A percentile compares a stretch with the other conserved stretches of the same genome.
phyloP scores from a whole-genome alignment of 805 yeast species.

The Wickerhamomyces xylosicus region DNA sequence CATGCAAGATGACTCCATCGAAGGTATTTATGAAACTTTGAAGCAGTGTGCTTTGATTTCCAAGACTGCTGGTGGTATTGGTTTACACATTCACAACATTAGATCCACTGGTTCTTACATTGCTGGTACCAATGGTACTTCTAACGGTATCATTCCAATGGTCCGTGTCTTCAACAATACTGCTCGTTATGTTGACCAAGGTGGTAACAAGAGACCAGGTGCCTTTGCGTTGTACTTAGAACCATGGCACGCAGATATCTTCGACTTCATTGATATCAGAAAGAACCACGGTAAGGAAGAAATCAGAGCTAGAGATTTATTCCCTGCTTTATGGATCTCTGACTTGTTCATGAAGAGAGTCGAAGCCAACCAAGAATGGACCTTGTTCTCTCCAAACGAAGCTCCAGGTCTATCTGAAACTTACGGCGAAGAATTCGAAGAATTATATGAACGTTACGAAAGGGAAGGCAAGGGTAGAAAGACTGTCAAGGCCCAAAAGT shows the following conservation, averaged over 20 bases:
- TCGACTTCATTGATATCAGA: slow-evolving; percentile 77
- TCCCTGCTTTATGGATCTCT: slow-evolving; percentile 91
- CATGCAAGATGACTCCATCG: slow-evolving; percentile 90
- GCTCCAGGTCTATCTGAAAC: slow-evolving; percentile 81
- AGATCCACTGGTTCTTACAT: slow-evolving; percentile 86
- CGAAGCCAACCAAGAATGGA: slow-evolving; percentile 71
- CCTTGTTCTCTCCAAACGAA: slow-evolving; percentile 80
- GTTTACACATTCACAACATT: slow-evolving; percentile 80
- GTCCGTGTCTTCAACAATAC: slow-evolving; percentile 90
- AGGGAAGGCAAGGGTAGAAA: slow-evolving; percentile 52
- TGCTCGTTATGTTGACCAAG: slow-evolving; percentile 96
- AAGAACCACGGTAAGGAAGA: slow-evolving; percentile 97
- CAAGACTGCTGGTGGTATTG: slow-evolving; percentile 94
- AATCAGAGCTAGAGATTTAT: slow-evolving; percentile 84
- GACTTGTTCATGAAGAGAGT: slow-evolving; percentile 92
- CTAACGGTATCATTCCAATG: slow-evolving; percentile 93
- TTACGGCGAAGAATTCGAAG: slow-evolving; percentile 77
- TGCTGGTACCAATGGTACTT: slow-evolving; percentile 87
- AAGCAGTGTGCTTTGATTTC: slow-evolving; percentile 86
- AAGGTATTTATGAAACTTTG: slow-evolving; percentile 86
- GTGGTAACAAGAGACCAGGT: slow-evolving; percentile 97
- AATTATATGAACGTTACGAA: slow-evolving; percentile 65
- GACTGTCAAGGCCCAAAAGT: slow-evolving; percentile 77
- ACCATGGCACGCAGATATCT: slow-evolving; percentile 95
- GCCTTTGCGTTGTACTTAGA: slow-evolving; percentile 92